Evolutionary conservation across 2,329 filamentous ascomycete species (phyloP).

Genomic region (Apiospora koreana): DNA sequence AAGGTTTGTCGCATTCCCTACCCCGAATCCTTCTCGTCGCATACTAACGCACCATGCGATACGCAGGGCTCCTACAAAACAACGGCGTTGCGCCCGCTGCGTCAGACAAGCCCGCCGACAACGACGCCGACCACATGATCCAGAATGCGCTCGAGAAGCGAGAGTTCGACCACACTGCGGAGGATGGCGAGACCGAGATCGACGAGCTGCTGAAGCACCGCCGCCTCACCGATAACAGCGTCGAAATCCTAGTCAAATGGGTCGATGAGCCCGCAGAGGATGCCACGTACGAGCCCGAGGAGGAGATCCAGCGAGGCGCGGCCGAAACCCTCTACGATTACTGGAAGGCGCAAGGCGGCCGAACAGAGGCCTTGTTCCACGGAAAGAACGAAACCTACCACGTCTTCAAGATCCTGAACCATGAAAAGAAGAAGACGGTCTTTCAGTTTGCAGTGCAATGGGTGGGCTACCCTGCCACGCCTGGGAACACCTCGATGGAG

Average conservation of each 20-base stretch:
- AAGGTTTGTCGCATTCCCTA: neutral
- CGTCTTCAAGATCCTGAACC: conserved; percentile 29
- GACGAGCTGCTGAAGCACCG: conserved; percentile 28
- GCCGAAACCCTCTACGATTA: conserved; percentile 34
- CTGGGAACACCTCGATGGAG: conserved; percentile 30
- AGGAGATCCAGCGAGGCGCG: conserved; percentile 35
- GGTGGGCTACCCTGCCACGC: conserved; percentile 32
- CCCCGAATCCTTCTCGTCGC: neutral
- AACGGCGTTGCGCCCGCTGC: neutral
- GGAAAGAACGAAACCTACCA: conserved; percentile 30
- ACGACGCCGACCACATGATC: conserved; percentile 5
- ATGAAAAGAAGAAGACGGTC: conserved; percentile 28
- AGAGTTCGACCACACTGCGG: conserved; percentile 20
- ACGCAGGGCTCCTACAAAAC: neutral
- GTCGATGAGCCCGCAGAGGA: conserved; percentile 26
- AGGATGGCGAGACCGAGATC: conserved; percentile 23
- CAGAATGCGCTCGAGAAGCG: conserved; percentile 18
- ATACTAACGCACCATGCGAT: neutral
- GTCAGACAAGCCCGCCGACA: conserved; percentile 11
- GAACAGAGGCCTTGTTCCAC: conserved; percentile 29
- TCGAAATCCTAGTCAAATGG: conserved; percentile 36
- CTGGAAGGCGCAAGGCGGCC: conserved; percentile 34
- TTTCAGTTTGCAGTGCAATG: conserved; percentile 35
- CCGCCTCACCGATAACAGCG: conserved; percentile 20
- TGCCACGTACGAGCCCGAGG: conserved; percentile 35